These are phyloP conservation scores for Cucurbita moschata DNA, from an alignment of 306 rosid genomes.

Conservation along the genomic window DNA sequence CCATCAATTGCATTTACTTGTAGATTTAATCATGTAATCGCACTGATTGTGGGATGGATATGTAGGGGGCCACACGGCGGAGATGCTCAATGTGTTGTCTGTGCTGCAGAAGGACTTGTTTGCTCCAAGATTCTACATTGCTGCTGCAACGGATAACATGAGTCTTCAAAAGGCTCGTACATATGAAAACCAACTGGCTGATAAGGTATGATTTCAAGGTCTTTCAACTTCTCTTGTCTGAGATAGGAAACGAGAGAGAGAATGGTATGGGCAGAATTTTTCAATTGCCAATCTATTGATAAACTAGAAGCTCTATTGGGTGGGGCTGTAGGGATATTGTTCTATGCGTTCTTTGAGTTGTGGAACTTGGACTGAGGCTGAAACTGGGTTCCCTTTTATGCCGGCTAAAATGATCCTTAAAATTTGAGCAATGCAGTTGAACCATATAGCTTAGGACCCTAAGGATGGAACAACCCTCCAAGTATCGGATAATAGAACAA, in stretches of 20 bases:
- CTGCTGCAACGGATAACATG: slow-evolving; percentile 87
- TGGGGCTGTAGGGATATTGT: not conserved
- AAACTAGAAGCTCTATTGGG: not conserved
- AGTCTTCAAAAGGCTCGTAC: slow-evolving; percentile 73
- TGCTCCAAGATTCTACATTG: slow-evolving; percentile 58
- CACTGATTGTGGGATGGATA: not conserved
- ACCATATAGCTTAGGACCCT: not conserved
- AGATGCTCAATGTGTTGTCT: slow-evolving; percentile 81
- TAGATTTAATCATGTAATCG: not conserved
- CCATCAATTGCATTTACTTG: not conserved
- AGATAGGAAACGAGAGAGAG: not conserved
- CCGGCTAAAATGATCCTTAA: not conserved
- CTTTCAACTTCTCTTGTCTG: not conserved
- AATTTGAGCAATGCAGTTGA: not conserved
- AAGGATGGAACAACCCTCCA: too few species aligned
- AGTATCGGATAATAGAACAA: too few species aligned
- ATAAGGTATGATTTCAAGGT: slow-evolving; percentile 17
- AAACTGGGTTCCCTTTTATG: not conserved
- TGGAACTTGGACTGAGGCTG: not conserved
- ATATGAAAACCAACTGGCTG: slow-evolving; percentile 29
- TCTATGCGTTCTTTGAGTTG: not conserved
- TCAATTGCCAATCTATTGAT: not conserved
- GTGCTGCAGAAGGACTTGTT: slow-evolving; percentile 52
- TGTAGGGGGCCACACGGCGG: slow-evolving; percentile 76
- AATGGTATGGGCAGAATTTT: not conserved